phyloP scores from a whole-genome alignment of 2,329 filamentous ascomycete species.

The Apiospora kogelbergensis region DNA sequence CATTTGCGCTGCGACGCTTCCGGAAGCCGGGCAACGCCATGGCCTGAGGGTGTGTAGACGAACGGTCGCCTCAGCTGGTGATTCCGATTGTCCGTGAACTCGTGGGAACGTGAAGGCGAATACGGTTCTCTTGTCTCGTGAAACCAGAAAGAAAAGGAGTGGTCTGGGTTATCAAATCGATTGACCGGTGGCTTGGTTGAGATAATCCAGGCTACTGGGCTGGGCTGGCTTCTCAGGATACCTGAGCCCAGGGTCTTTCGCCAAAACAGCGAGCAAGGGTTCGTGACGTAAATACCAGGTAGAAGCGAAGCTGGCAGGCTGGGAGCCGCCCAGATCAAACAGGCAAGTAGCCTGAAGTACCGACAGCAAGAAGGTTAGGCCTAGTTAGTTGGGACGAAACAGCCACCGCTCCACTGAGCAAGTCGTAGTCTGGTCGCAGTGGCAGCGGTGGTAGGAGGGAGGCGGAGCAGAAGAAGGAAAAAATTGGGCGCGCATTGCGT shows the following conservation, averaged over 20 bases:
- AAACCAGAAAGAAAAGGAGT: background rate
- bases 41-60: conserved; percentile 4
- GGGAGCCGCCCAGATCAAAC: background rate
- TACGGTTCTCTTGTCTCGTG: background rate
- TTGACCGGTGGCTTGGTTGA: background rate
- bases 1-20: conserved; percentile 20
- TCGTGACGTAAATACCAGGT: conserved; percentile 3
- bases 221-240: background rate
- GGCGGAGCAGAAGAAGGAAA: background rate
- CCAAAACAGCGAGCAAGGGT: conserved; percentile 3
- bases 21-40: conserved; percentile 26
- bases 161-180: background rate
- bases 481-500: conserved; percentile 3
- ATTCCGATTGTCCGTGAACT: conserved; percentile 6
- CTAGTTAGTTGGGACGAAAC: conserved; percentile 6
- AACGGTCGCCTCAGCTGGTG: background rate
- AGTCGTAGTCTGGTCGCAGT: background rate
- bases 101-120: conserved; percentile 8
- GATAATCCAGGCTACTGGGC: background rate
- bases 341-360: conserved; percentile 6
- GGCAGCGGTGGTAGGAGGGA: background rate
- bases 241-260: background rate
- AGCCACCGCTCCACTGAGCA: background rate
- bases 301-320: no score
- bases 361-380: background rate